Conservation (phyloP, 2,329 filamentous ascomycete species). For the Clarireedia paspali region DNA sequence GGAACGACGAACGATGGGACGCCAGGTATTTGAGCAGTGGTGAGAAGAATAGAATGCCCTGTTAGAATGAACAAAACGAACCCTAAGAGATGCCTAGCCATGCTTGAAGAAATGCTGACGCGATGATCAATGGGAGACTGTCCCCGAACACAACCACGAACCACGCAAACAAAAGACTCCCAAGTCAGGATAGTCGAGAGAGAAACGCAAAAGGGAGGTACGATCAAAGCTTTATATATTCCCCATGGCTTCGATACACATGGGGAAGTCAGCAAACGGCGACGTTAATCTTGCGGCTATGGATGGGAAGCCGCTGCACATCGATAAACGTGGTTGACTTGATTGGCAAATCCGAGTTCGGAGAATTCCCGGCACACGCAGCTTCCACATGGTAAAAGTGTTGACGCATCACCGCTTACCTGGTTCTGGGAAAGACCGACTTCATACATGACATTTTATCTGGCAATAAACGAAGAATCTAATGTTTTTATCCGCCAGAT, state of each 20-base stretch:
- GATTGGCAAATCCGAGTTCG: background rate
- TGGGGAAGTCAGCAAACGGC: background rate
- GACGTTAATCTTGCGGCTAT: background rate
- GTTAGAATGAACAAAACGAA: background rate
- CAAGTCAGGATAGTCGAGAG: too few species aligned
- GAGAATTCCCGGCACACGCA: too few species aligned
- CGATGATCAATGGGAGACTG: background rate
- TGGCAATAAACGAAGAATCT: too few species aligned
- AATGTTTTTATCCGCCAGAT: too few species aligned
- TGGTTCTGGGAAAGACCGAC: too few species aligned
- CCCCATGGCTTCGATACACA: too few species aligned
- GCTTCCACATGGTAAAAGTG: too few species aligned
- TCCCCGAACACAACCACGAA: background rate
- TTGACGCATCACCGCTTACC: too few species aligned
- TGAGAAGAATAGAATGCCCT: background rate
- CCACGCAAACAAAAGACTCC: background rate
- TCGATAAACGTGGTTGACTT: background rate
- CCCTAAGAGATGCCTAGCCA: background rate
- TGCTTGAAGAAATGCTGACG: background rate
- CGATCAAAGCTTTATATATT: too few species aligned
- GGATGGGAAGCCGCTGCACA: background rate
- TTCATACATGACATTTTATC: too few species aligned
- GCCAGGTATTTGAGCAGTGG: constrained; percentile 25
- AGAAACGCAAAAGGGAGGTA: too few species aligned
- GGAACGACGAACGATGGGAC: constrained; percentile 34